These are phyloP conservation scores for Candida sp. DNA, from an alignment of 1,139 yeast species.

Conservation along the genomic window DNA sequence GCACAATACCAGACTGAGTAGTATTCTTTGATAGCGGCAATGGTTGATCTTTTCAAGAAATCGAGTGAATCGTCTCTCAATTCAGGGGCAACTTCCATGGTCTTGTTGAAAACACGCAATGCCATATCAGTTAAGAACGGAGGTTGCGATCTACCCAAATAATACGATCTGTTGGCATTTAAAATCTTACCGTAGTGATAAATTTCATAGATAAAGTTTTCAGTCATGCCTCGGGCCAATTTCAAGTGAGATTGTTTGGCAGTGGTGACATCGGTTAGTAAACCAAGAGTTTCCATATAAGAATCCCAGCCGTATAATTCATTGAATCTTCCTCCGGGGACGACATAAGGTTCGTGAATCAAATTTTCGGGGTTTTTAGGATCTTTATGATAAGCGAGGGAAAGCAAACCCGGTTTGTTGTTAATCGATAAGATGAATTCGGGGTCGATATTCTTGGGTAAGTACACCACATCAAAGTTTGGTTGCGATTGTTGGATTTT, in stretches of 20 bases:
- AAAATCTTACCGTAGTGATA: constrained; percentile 87
- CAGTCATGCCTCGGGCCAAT: constrained; percentile 88
- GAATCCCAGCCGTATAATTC: constrained; percentile 99
- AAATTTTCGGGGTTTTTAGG: constrained; percentile 49
- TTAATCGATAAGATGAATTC: constrained; percentile 76
- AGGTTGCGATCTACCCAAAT: constrained; percentile 91
- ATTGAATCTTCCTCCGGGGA: constrained; percentile 97
- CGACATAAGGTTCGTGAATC: constrained; percentile 81
- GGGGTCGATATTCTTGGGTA: constrained; percentile 60
- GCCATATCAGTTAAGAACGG: constrained; percentile 98
- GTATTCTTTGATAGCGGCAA: constrained; percentile 88
- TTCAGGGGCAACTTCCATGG: constrained; percentile 42
- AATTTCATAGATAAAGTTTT: constrained; percentile 88
- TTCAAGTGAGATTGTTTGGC: constrained; percentile 26
- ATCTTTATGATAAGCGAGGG: constrained; percentile 64
- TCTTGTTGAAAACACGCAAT: constrained; percentile 60
- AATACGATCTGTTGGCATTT: constrained; percentile 93
- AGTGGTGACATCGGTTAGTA: constrained; percentile 58
- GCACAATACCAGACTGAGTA: constrained; percentile 69
- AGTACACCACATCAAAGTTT: constrained; percentile 69
- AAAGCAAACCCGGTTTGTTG: constrained; percentile 80
- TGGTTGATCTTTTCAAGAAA: constrained; percentile 60
- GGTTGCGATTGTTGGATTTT: constrained; percentile 59
- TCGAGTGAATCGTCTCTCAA: constrained; percentile 40
- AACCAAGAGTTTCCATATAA: constrained; percentile 86